A percentile compares a stretch with the other conserved stretches of the same genome.
phyloP scores from a whole-genome alignment of 2,329 filamentous ascomycete species.

The Diaporthe citrichinensis region DNA sequence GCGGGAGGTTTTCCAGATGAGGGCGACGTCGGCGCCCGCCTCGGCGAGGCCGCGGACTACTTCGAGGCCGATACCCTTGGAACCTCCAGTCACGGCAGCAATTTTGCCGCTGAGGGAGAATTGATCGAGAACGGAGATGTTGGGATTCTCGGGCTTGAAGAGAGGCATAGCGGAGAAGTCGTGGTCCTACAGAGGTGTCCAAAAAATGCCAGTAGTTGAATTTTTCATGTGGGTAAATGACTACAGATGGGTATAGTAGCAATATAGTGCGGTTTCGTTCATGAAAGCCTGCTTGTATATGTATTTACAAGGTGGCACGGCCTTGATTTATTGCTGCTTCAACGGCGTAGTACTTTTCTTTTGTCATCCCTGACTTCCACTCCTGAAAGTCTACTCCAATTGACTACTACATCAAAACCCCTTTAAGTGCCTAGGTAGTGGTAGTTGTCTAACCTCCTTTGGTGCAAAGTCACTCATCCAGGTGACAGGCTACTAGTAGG shows the following conservation, averaged over 20 bases:
- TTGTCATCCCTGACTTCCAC: not conserved
- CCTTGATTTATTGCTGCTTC: not conserved
- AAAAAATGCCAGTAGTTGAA: not conserved
- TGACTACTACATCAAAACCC: not conserved
- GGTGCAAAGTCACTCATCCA: not conserved
- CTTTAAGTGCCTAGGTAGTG: not conserved
- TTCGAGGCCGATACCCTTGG: slow-evolving; percentile 52
- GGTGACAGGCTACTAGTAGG: not conserved
- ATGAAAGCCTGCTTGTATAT: not conserved
- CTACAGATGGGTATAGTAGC: not conserved
- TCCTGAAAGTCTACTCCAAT: not conserved
- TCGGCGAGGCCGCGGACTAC: slow-evolving; percentile 37
- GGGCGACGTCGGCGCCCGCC: slow-evolving; percentile 38
- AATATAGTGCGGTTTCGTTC: not conserved
- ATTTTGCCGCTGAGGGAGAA: slow-evolving; percentile 62
- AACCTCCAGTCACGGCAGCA: slow-evolving; percentile 62
- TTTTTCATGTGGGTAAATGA: not conserved
- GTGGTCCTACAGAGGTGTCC: not conserved
- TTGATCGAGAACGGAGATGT: slow-evolving; percentile 45
- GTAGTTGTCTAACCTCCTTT: not conserved
- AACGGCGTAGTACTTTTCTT: not conserved
- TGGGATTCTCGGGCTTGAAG: slow-evolving; percentile 37
- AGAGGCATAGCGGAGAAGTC: slow-evolving; percentile 51
- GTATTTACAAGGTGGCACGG: not conserved
- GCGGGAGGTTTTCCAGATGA: slow-evolving; percentile 20